phyloP scores from a whole-genome alignment of 805 yeast species.

The Lachancea dasiensis region DNA sequence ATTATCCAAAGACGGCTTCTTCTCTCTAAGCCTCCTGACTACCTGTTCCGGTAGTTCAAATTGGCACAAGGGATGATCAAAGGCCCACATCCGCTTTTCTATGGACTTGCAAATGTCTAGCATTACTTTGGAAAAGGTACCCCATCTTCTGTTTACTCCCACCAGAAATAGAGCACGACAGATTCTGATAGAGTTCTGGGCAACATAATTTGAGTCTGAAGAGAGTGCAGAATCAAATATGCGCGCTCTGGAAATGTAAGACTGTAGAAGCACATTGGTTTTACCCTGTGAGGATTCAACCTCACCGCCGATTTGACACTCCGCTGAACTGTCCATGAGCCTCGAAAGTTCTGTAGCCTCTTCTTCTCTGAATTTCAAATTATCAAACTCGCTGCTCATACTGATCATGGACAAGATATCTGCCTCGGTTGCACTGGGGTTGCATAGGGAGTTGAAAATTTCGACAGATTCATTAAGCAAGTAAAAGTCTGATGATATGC shows the following conservation, averaged over 20 bases:
- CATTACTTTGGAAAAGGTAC: slow-evolving; percentile 65
- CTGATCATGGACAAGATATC: slow-evolving; percentile 83
- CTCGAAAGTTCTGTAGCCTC: slow-evolving; percentile 68
- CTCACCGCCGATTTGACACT: slow-evolving; percentile 79
- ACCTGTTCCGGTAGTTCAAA: slow-evolving; percentile 73
- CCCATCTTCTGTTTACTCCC: slow-evolving; percentile 90
- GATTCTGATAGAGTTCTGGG: slow-evolving; percentile 91
- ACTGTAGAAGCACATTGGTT: slow-evolving; percentile 80
- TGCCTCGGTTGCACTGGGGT: slow-evolving; percentile 84
- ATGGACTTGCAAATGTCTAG: slow-evolving; percentile 80
- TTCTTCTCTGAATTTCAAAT: slow-evolving; percentile 81
- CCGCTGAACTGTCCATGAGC: slow-evolving; percentile 52
- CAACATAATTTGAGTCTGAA: slow-evolving; percentile 88
- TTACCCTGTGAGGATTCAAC: slow-evolving; percentile 75
- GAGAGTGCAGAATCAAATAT: slow-evolving; percentile 74
- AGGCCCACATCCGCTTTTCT: slow-evolving; percentile 81
- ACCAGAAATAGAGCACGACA: slow-evolving; percentile 84
- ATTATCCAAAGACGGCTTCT: slow-evolving; percentile 62
- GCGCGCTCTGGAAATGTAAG: slow-evolving; percentile 70
- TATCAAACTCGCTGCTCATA: slow-evolving; percentile 91
- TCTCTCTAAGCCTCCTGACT: slow-evolving; percentile 52
- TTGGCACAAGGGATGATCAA: slow-evolving; percentile 83
- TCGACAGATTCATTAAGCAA: slow-evolving; percentile 80
- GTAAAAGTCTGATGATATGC: slow-evolving; percentile 93
- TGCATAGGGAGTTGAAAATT: slow-evolving; percentile 77